Evolutionary conservation across 176 grass and related monocot genomes (phyloP), one percentile per base, ranked within the genome.

Genomic region (Oryza australiensis): DNA sequence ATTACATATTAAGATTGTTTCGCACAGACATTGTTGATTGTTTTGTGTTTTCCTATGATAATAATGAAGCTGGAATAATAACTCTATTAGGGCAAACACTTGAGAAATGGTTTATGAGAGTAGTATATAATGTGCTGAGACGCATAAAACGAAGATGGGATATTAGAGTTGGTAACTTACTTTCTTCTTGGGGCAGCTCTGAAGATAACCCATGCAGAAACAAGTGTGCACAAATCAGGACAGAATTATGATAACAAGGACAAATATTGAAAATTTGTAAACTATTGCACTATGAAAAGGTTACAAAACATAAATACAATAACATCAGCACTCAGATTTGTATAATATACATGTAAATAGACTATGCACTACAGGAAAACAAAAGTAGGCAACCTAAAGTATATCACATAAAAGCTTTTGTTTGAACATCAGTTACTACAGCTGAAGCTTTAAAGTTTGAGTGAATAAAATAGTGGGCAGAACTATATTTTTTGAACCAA

Each of bases 161-260:
- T 32, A 38, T 63, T 64, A 41, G 53, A 92, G 49, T 12, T 26
- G 15, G 66, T 43, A 82, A 40, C 96, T 99, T 95, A 99, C 96
- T 99, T 95, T 91, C 92, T 93, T 99, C 96, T 78, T 94, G 89
- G 27, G 93, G 93, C 65, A 99, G 91, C 35, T 91, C 96, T 99
- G 91, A 11, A 80, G 74, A 88, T 85, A 60, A 70, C 72, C 75
- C 84, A 80, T 76, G 62, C 64, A 85, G 46, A 65, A 62, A 87
- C 79, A 87, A 85, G 82, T 60, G 55, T 37, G 51, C 75, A 86
- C 15, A 88, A 77, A 72, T 85, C 26, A 86, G 59, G 76, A 74
- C 62, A 81, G 63, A 62, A 78, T 82, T 66, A 69, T 41, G 14
- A 26, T 70, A 79, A 75, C 1, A 74, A 81, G 48, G 73, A 49